Conservation (phyloP, 2,329 filamentous ascomycete genomes). For the Hypoxylon sp. region DNA sequence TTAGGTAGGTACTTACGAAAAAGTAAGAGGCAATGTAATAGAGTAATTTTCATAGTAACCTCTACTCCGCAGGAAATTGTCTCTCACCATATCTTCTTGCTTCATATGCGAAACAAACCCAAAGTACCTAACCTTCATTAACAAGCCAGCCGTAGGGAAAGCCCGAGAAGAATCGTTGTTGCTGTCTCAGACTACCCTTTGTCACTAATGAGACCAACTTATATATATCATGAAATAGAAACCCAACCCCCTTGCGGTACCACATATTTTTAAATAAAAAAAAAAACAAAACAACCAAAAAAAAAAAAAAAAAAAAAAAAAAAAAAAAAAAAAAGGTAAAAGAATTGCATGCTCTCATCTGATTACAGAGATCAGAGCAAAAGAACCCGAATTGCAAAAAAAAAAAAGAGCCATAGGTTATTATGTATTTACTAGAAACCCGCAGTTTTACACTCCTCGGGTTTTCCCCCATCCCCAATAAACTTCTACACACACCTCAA, state of each 20-base stretch:
- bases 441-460: slow-evolving; percentile 3
- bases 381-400: neutral
- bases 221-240: slow-evolving; percentile 1
- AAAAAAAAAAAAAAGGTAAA: neutral
- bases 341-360: no score
- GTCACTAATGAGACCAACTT: neutral
- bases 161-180: neutral
- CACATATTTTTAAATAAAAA: no score
- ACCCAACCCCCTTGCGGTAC: no score
- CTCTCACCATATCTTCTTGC: neutral
- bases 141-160: no score
- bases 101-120: neutral
- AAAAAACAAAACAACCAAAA: no score
- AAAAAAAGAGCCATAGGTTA: slow-evolving; percentile 33
- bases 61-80: no score
- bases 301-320: no score
- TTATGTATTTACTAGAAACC: slow-evolving; percentile 40
- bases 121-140: neutral
- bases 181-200: neutral
- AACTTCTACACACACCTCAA: slow-evolving; percentile 9
- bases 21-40: no score
- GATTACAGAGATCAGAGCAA: neutral
- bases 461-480: slow-evolving; percentile 13
- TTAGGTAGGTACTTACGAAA: no score
- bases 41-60: no score